Conservation (phyloP, 352 stramenopile species). For the Aphanomyces invadans region DNA sequence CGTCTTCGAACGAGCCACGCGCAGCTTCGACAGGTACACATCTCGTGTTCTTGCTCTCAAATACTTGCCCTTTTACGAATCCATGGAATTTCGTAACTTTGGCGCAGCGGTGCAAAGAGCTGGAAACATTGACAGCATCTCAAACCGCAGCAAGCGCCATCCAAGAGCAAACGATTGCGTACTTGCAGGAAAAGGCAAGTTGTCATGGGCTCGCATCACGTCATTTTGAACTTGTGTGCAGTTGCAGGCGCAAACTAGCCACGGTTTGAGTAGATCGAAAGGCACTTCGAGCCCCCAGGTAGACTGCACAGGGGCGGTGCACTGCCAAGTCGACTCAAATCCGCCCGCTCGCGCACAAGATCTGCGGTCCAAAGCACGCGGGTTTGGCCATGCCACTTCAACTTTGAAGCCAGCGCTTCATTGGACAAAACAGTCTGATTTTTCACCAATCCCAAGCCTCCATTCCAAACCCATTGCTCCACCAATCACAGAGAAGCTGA, state of each 20-base stretch:
- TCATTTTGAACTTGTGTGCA: not conserved
- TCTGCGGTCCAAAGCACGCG: too few species aligned
- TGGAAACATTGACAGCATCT: not conserved
- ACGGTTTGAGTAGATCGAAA: not conserved
- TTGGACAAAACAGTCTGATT: not conserved
- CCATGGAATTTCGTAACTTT: too few species aligned
- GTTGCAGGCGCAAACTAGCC: not conserved
- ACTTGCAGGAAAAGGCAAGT: not conserved
- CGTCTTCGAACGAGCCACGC: not conserved
- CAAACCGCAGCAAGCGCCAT: not conserved
- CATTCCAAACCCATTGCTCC: not conserved
- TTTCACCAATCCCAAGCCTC: not conserved
- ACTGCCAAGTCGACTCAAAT: not conserved
- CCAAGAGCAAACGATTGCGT: conserved; percentile 13
- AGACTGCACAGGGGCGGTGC: not conserved
- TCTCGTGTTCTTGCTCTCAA: too few species aligned
- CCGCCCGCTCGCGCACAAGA: too few species aligned
- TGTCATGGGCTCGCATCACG: not conserved
- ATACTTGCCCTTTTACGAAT: too few species aligned
- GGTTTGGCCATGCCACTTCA: not conserved
- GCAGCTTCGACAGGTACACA: conserved; percentile 12
- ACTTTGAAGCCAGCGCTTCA: not conserved
- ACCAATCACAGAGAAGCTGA: conserved; percentile 14
- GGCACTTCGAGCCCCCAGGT: not conserved
- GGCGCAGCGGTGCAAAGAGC: not conserved